Percentiles rank a stretch among this genome's conserved stretches.
These are phyloP conservation scores for Diaporthe longicolla DNA, from an alignment of 2,329 filamentous ascomycete genomes.

Conservation along the genomic window DNA sequence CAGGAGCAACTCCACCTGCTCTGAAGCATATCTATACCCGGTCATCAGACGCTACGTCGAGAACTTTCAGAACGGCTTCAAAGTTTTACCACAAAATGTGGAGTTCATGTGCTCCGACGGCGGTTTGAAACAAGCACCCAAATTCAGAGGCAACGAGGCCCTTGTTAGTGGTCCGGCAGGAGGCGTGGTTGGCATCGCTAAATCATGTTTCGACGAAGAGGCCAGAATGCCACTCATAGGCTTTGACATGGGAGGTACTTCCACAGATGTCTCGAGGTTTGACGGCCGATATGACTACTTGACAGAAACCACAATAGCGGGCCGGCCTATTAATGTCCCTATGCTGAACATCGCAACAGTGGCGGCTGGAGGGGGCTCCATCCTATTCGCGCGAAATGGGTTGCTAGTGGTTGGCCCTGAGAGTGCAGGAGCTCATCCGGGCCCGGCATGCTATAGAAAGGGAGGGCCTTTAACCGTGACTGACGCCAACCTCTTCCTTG, in stretches of 20 bases:
- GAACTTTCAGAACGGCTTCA: constrained; percentile 55
- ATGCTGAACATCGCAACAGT: constrained; percentile 88
- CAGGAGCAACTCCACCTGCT: constrained; percentile 58
- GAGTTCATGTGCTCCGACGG: constrained; percentile 80
- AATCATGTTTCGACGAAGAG: constrained; percentile 78
- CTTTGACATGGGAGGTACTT: constrained; percentile 84
- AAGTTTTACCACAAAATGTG: constrained; percentile 60
- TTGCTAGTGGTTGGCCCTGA: constrained; percentile 78
- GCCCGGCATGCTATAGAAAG: constrained; percentile 78
- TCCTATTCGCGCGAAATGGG: constrained; percentile 77
- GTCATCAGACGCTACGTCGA: constrained; percentile 58
- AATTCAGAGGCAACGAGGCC: constrained; percentile 77
- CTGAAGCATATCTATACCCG: constrained; percentile 60
- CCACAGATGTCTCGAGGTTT: constrained; percentile 81
- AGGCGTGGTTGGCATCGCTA: constrained; percentile 81
- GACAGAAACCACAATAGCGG: constrained; percentile 84
- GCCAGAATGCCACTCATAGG: constrained; percentile 80
- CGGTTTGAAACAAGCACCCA: constrained; percentile 67
- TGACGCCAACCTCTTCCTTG: constrained; percentile 76
- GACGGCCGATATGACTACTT: constrained; percentile 60
- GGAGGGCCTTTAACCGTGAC: constrained; percentile 76
- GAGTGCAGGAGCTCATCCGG: constrained; percentile 75
- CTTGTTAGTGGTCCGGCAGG: constrained; percentile 84
- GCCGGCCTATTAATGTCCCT: constrained; percentile 76
- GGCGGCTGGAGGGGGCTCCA: constrained; percentile 80